These are phyloP conservation scores for Orychophragmus violaceus DNA, from an alignment of 345 rosid species.

Conservation along the genomic window DNA sequence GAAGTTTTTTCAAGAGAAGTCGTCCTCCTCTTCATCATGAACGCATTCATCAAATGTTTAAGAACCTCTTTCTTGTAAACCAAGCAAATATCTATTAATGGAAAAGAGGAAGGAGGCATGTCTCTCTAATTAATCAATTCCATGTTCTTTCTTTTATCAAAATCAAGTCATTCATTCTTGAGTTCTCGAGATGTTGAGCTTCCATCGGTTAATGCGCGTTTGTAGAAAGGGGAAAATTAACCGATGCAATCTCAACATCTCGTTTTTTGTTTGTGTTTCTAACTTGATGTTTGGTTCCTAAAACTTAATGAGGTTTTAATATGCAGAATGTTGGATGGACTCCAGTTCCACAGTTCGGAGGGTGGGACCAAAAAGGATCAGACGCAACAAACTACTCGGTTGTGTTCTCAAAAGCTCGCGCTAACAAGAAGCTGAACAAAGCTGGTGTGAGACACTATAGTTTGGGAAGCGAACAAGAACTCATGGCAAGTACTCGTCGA, in stretches of 20 bases:
- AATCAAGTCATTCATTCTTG: not conserved
- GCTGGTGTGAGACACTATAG: conserved; percentile 37
- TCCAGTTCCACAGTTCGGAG: conserved; percentile 77
- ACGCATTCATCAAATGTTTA: conserved; percentile 12
- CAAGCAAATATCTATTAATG: conserved; percentile 16
- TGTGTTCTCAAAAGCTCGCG: conserved; percentile 63
- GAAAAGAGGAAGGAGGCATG: conserved; percentile 30
- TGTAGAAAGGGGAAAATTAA: conserved; percentile 23
- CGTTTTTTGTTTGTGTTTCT: not conserved
- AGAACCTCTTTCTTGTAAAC: conserved; percentile 10
- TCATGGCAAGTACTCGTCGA: conserved; percentile 26
- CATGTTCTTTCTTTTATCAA: not conserved
- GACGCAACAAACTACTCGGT: conserved; percentile 54
- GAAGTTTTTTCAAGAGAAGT: not conserved
- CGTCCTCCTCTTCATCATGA: conserved; percentile 19
- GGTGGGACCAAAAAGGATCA: conserved; percentile 52
- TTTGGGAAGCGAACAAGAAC: conserved; percentile 50
- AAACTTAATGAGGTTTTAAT: not conserved
- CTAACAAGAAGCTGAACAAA: conserved; percentile 58
- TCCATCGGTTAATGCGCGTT: conserved; percentile 27
- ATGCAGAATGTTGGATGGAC: conserved; percentile 41
- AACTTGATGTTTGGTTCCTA: not conserved
- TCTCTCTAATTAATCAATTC: not conserved
- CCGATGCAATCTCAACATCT: conserved; percentile 20
- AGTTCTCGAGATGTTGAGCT: conserved; percentile 13